A percentile compares a stretch with the other conserved stretches of the same genome.
phyloP scores from a whole-genome alignment of 1,284 basidiomycete genomes.

The Ceratobasidium theobromae region DNA sequence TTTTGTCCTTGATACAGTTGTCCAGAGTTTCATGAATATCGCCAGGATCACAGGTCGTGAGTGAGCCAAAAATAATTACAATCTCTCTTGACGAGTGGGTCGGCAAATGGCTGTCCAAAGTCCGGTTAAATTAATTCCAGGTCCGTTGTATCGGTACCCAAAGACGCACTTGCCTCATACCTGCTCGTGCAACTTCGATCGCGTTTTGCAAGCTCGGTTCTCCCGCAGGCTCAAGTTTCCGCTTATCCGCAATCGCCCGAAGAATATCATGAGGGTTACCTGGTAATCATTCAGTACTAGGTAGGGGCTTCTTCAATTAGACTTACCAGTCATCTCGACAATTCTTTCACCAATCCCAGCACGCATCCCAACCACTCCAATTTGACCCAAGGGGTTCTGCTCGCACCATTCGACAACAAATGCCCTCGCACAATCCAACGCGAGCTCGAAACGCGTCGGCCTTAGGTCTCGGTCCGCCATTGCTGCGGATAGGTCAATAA shows the following conservation, averaged over 20 bases:
- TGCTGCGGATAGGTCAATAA: slow-evolving; percentile 86
- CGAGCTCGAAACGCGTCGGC: slow-evolving; percentile 87
- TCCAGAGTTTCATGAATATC: slow-evolving; percentile 93
- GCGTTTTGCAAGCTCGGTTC: slow-evolving; percentile 97
- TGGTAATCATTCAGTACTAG: slow-evolving; percentile 42
- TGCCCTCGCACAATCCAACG: slow-evolving; percentile 83
- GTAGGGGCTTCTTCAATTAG: not conserved
- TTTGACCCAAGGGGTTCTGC: slow-evolving; percentile 98
- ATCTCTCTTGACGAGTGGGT: slow-evolving; percentile 95
- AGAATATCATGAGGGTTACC: slow-evolving; percentile 95
- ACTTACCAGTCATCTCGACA: slow-evolving; percentile 83
- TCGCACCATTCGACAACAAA: slow-evolving; percentile 98
- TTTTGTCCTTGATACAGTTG: slow-evolving; percentile 75
- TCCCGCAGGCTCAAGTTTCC: slow-evolving; percentile 84
- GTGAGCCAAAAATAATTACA: slow-evolving; percentile 87
- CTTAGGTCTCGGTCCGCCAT: slow-evolving; percentile 97
- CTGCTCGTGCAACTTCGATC: slow-evolving; percentile 90
- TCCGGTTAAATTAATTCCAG: not conserved
- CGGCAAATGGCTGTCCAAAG: slow-evolving; percentile 75
- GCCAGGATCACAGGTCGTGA: slow-evolving; percentile 96
- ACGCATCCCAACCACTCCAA: slow-evolving; percentile 89
- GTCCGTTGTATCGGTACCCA: not conserved
- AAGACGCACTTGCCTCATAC: slow-evolving; percentile 67
- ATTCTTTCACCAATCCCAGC: slow-evolving; percentile 85
- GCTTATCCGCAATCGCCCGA: slow-evolving; percentile 80